Evolutionary conservation across 2,329 filamentous ascomycete genomes (phyloP).

Genomic region (Aschersonia sp.): DNA sequence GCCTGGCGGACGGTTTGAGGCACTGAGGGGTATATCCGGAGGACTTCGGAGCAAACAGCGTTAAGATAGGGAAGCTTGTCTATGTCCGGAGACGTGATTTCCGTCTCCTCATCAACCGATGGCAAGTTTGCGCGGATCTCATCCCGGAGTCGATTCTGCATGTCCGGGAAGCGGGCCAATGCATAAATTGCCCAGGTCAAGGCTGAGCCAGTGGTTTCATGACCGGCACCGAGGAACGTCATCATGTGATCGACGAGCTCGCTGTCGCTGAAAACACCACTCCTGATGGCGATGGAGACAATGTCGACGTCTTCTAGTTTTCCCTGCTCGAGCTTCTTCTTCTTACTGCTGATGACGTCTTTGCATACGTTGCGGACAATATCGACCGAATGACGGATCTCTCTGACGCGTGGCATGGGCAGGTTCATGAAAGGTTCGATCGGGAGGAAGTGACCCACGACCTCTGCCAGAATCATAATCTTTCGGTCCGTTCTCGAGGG

Average conservation of each 20-base stretch:
- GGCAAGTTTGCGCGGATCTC: constrained; percentile 54
- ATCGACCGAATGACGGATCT: constrained; percentile 39
- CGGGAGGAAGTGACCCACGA: constrained; percentile 40
- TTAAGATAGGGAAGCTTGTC: constrained; percentile 67
- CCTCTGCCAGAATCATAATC: constrained; percentile 34
- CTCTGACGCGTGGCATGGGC: constrained; percentile 55
- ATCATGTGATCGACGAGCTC: constrained; percentile 75
- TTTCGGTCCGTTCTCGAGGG: constrained; percentile 36
- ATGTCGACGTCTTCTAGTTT: constrained; percentile 51
- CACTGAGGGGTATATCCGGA: constrained; percentile 60
- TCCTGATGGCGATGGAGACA: constrained; percentile 63
- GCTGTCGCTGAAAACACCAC: constrained; percentile 60
- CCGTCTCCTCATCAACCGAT: constrained; percentile 19
- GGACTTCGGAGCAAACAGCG: constrained; percentile 62
- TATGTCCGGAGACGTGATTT: constrained; percentile 33
- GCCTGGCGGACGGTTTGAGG: constrained; percentile 55
- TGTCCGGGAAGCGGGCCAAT: constrained; percentile 47
- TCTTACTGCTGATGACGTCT: constrained; percentile 58
- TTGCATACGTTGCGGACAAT: constrained; percentile 51
- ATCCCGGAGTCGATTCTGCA: constrained; percentile 50
- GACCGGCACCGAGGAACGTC: constrained; percentile 73
- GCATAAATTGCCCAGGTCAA: constrained; percentile 62
- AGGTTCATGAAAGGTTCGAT: constrained; percentile 44
- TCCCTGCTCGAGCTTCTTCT: constrained; percentile 26
- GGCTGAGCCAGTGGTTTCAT: constrained; percentile 64